Conservation (phyloP, 495 filamentous ascomycete genomes). For the Collariella sp. region DNA sequence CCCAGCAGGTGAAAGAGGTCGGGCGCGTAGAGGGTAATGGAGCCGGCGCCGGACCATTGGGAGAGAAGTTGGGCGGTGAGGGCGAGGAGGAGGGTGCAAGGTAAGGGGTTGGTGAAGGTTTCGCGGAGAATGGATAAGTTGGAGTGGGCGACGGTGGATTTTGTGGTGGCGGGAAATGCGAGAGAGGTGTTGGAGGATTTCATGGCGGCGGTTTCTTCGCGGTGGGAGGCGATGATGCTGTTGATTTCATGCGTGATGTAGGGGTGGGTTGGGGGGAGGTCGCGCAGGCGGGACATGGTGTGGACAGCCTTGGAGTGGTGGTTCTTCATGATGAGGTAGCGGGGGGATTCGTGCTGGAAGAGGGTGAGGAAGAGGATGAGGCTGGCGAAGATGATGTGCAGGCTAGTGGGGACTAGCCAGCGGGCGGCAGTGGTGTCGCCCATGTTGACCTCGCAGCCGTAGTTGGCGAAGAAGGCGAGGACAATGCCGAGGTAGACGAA, state of each 20-base stretch:
- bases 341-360: conserved; percentile 54
- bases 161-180: no score
- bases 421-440: conserved; percentile 48
- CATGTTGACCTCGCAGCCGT: conserved; percentile 51
- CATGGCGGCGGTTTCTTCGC: no score
- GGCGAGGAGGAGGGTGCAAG: conserved; percentile 54
- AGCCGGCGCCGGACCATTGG: conserved; percentile 62
- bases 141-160: conserved; percentile 38
- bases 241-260: conserved; percentile 44
- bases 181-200: no score
- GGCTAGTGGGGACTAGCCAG: conserved; percentile 57
- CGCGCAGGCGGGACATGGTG: conserved; percentile 43
- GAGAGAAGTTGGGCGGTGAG: conserved; percentile 52
- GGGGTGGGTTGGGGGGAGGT: conserved; percentile 39
- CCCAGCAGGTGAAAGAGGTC: conserved; percentile 60
- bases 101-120: conserved; percentile 51
- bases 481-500: conserved; percentile 57
- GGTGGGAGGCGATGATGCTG: conserved; percentile 41
- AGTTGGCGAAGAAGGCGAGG: conserved; percentile 50
- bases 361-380: conserved; percentile 58
- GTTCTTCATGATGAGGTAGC: conserved; percentile 47
- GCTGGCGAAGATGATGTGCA: conserved; percentile 66
- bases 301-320: conserved; percentile 37
- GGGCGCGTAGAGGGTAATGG: conserved; percentile 59
- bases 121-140: conserved; percentile 50